Conservation (phyloP, 495 filamentous ascomycete genomes). For the Lichina pygmaea region DNA sequence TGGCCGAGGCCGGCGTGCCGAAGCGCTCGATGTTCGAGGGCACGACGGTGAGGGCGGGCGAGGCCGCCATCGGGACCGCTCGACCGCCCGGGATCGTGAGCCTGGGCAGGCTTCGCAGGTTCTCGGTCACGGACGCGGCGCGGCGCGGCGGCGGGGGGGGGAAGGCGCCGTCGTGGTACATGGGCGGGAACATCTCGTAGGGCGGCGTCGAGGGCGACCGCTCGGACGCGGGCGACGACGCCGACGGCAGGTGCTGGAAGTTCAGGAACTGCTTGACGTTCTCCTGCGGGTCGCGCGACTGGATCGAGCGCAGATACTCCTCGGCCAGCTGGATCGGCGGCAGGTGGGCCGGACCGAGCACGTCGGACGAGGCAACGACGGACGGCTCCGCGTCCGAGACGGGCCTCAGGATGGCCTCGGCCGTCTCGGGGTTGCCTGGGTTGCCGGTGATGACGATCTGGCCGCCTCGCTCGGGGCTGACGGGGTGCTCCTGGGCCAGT, state of each 20-base stretch:
- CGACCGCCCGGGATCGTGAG: conserved; percentile 22
- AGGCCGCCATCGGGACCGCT: conserved; percentile 7
- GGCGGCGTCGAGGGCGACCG: conserved; percentile 7
- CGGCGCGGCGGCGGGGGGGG: conserved; percentile 8
- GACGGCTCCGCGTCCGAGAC: conserved; percentile 44
- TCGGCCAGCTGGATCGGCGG: conserved; percentile 42
- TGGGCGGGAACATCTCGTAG: conserved; percentile 14
- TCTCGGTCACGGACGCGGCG: conserved; percentile 14
- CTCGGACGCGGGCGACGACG: conserved; percentile 3
- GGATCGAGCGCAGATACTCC: conserved; percentile 36
- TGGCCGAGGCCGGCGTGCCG: conserved; percentile 60
- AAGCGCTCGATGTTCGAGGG: conserved; percentile 35
- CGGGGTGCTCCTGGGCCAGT: conserved; percentile 43
- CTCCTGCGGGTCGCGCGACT: conserved; percentile 59
- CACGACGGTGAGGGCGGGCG: conserved; percentile 7
- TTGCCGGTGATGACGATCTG: conserved; percentile 36
- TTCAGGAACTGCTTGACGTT: conserved; percentile 70
- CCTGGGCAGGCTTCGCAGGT: conserved; percentile 28
- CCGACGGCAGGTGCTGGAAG: conserved; percentile 32
- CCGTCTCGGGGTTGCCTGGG: conserved; percentile 42
- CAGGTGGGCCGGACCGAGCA: conserved; percentile 37
- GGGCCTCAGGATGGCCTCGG: conserved; percentile 25
- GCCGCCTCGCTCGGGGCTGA: conserved; percentile 23
- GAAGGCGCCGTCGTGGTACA: neutral
- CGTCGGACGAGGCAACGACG: conserved; percentile 70